Evolutionary conservation across 306 rosid genomes (phyloP), one percentile per base, ranked within the genome.

Genomic region (Prunus persica): DNA sequence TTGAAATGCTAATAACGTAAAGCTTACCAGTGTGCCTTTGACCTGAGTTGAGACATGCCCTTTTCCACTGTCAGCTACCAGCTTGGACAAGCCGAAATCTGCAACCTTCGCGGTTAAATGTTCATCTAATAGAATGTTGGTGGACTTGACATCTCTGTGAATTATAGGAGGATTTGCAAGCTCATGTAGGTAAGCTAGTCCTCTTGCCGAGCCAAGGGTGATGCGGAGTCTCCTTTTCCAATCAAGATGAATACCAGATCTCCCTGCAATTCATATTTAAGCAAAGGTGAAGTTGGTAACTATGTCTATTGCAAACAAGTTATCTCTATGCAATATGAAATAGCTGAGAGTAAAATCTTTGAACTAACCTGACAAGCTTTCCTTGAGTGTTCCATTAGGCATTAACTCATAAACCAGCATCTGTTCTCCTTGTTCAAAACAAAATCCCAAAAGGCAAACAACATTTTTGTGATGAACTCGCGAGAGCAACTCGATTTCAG

Each of bases 91-190:
- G 51, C 99, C 98, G 84, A 95, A 95, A 87, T 95, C 98, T 51
- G 98, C 96, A 85, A 95, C 98, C 78, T 92, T 95, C 57, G 97
- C 97, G 0, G 90, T 89, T 79, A 95, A 85, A 84, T 61, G 83
- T 75, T 89, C 98, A 78, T 95, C 98, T 46, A 95, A 76, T 41
- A 95, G 80, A 77, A 95, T 92, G 74, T 95, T 95, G 57, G 90
- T 71, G 3, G 97, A 88, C 83, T 95, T 95, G 52, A 95, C 88
- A 78, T 95, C 98, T 82, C 97, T 84, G 70, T 95, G 98, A 76
- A 95, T 95, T 64, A 95, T 95, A 46, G 97, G 93, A 80, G 98
- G 98, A 76, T 90, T 89, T 41, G 98, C 98, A 69, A 92, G 98
- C 79, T 95, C 98, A 50, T 95, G 98, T 12, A 92, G 84, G 79